Percentiles rank a stretch among this genome's conserved stretches.
These are phyloP conservation scores for Kwoniella europaea DNA, from an alignment of 768 basidiomycete species.

Conservation along the genomic window DNA sequence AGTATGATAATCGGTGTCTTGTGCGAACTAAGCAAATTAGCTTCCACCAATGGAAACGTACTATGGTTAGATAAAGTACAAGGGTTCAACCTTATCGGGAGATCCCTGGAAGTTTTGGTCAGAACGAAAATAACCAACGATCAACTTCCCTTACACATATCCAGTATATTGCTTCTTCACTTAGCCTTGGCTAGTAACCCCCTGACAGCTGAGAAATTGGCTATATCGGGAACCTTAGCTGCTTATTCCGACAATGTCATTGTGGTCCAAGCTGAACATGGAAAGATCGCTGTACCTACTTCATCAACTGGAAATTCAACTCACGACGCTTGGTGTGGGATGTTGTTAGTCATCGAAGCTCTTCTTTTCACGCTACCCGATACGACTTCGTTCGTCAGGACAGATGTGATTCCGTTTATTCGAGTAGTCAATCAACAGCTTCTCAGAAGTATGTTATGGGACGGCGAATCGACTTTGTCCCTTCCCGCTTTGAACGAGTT, in stretches of 20 bases:
- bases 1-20: slow-evolving; percentile 38
- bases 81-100: slow-evolving; percentile 76
- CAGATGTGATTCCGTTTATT: slow-evolving; percentile 82
- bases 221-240: slow-evolving; percentile 76
- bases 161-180: slow-evolving; percentile 82
- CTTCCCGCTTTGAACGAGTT: slow-evolving; percentile 79
- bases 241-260: slow-evolving; percentile 85
- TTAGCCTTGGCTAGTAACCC: slow-evolving; percentile 78
- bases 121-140: slow-evolving; percentile 67
- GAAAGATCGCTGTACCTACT: slow-evolving; percentile 67
- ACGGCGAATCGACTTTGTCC: slow-evolving; percentile 76
- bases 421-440: slow-evolving; percentile 85
- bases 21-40: slow-evolving; percentile 35
- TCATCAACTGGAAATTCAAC: slow-evolving; percentile 76
- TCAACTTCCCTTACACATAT: slow-evolving; percentile 68
- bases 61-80: slow-evolving; percentile 81
- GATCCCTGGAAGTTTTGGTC: slow-evolving; percentile 74
- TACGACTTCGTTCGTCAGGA: slow-evolving; percentile 71
- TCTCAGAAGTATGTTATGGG: slow-evolving; percentile 77
- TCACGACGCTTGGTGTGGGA: slow-evolving; percentile 79
- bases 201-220: slow-evolving; percentile 79
- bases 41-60: slow-evolving; percentile 58
- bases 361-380: slow-evolving; percentile 70
- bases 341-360: slow-evolving; percentile 78
- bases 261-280: slow-evolving; percentile 74